These are phyloP conservation scores for Malus domestica DNA, from an alignment of 306 rosid species.

Conservation along the genomic window DNA sequence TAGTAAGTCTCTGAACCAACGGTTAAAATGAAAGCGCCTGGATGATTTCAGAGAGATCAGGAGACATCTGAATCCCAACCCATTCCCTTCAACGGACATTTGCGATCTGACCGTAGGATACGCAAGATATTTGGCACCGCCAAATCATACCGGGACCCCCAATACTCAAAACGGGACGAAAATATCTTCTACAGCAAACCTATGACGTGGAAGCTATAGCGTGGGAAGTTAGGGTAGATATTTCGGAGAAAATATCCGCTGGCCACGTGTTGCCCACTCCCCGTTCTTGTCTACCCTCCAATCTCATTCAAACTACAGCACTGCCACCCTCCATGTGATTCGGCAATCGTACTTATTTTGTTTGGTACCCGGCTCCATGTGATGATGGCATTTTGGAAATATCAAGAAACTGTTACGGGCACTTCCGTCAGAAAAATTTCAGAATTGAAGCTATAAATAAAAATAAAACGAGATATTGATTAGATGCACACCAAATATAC, in stretches of 20 bases:
- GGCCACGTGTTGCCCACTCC: slow-evolving; percentile 9
- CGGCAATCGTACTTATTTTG: too few relatives aligned
- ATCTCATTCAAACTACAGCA: not conserved
- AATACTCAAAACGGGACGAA: not conserved
- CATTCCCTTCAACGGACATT: not conserved
- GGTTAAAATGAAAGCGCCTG: too few relatives aligned
- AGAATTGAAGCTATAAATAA: not conserved
- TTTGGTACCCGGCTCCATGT: too few relatives aligned
- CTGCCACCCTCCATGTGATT: slow-evolving; percentile 5
- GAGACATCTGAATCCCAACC: too few relatives aligned
- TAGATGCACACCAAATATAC: not conserved
- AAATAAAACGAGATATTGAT: not conserved
- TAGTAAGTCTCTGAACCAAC: too few relatives aligned
- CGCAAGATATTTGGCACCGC: not conserved
- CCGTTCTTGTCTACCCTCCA: not conserved
- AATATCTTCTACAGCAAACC: slow-evolving; percentile 7
- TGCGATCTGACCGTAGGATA: not conserved
- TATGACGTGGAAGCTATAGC: slow-evolving; percentile 11
- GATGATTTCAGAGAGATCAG: too few relatives aligned
- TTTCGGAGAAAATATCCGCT: slow-evolving; percentile 21
- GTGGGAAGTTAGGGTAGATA: slow-evolving; percentile 11
- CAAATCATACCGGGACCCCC: not conserved
- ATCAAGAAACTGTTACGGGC: not conserved
- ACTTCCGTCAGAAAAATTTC: not conserved
- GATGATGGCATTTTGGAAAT: not conserved